Percentiles rank a stretch among this genome's conserved stretches.
Conservation (phyloP, 306 rosid genomes). For the Carpinus fangiana region DNA sequence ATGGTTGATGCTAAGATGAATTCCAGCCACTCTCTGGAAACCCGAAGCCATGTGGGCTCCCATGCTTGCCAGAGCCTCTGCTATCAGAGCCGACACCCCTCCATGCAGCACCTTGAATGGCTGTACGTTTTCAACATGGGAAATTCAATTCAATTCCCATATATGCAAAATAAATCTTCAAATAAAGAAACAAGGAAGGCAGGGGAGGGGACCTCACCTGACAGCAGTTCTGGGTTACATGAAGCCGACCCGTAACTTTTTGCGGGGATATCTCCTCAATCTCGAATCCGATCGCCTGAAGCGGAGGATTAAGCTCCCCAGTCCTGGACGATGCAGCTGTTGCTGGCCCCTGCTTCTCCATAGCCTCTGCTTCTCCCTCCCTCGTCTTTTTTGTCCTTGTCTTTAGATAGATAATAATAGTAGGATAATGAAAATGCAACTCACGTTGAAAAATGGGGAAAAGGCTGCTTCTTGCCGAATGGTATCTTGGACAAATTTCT, state of each 20-base stretch:
- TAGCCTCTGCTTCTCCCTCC: too few relatives aligned
- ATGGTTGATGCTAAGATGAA: conserved; percentile 85
- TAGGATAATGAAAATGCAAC: too few relatives aligned
- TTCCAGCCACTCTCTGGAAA: conserved; percentile 78
- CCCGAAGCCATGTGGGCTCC: conserved; percentile 80
- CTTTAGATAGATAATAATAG: too few relatives aligned
- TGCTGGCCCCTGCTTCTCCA: conserved; percentile 19
- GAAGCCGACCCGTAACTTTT: conserved; percentile 67
- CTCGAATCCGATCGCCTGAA: conserved; percentile 63
- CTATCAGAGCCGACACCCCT: conserved; percentile 88
- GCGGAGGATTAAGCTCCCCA: conserved; percentile 52
- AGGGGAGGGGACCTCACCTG: conserved; percentile 46
- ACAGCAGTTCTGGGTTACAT: conserved; percentile 58
- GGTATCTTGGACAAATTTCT: too few relatives aligned
- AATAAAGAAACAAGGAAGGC: neutral
- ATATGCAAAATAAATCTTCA: too few relatives aligned
- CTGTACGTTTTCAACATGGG: conserved; percentile 26
- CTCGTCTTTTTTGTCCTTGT: too few relatives aligned
- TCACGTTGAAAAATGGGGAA: too few relatives aligned
- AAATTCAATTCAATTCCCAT: too few relatives aligned
- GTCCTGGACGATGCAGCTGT: neutral
- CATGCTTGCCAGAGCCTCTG: conserved; percentile 75
- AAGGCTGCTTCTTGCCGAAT: too few relatives aligned
- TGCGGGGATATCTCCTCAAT: conserved; percentile 49
- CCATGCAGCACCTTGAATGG: conserved; percentile 98